Base-by-base conservation (phyloP, 192 early-diverging fungal genomes). In the Rhizophagus prolifer region DNA sequence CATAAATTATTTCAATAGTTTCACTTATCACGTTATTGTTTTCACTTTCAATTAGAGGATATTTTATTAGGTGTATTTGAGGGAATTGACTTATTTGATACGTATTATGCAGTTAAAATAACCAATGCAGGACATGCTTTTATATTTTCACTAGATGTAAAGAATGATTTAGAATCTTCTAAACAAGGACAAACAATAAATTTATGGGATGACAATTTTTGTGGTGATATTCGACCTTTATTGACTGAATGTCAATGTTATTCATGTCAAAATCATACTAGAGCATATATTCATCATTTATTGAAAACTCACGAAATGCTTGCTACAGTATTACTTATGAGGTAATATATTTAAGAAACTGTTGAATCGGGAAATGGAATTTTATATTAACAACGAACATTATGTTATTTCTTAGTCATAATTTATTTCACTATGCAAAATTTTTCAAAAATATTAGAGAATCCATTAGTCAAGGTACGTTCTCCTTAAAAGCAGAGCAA, bases 281-380 rank as follows among this genome's bases (percentile, higher is more conserved):
- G 91, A 58, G 87, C 92, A 9, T 94, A 93, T 76, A 83, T 93
- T 63, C 89, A 92, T 80, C 93, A 94, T 63, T 84, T 94, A 67
- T 76, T 92, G 61, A 85, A 81, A 47, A 85, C 92, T 16, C 88
- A 90, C 54, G 93, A 94, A 80, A 94, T 94, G 93, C 82, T 94
- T 58, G 92, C 86, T 21, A 86, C 86, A 0, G 91, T 94, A 21
- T 81, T 94, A 41, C 82, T 94, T 50, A 91, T 92, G 88, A 85
- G 85, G 88, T 89, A 83, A 30, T 19, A n/a, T 30, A 67, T n/a
- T 67, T 23, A 36, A 4, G 31, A 38, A 38, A 12, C 0, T 66
- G 21, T 36, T 21, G 30, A 38, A 36, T n/a, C 23, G 1, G 3
- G 31, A 36, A 9, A 19, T 38, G 21, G 9, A 6, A 21, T 36